Evolutionary conservation across 202 grass and related monocot species (phyloP).

Genomic region (Digitaria exilis): DNA sequence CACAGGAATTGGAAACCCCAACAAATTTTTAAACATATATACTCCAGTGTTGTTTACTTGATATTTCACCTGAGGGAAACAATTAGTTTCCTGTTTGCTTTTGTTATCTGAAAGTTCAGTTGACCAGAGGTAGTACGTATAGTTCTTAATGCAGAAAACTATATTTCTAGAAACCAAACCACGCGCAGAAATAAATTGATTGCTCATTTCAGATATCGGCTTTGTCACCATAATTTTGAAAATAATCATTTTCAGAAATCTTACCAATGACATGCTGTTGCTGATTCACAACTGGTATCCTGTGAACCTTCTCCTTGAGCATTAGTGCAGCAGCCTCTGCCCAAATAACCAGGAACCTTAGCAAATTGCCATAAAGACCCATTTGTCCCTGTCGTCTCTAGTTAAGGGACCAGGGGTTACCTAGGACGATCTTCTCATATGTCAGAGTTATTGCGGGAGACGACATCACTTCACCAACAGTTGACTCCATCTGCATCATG

Average conservation of each 20-base stretch:
- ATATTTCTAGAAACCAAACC: neutral
- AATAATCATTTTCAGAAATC: neutral
- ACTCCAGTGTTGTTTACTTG: neutral
- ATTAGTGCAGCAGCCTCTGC: slow-evolving; percentile 87
- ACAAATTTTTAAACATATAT: neutral
- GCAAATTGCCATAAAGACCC: too few relatives aligned
- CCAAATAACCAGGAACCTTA: slow-evolving; percentile 8
- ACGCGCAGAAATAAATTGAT: neutral
- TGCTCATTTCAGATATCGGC: neutral
- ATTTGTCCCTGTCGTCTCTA: neutral
- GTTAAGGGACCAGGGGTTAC: slow-evolving; percentile 38
- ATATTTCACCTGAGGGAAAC: too few relatives aligned
- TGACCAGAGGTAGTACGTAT: too few relatives aligned
- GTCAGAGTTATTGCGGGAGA: slow-evolving; percentile 72
- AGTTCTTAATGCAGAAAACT: neutral
- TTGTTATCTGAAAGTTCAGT: too few relatives aligned
- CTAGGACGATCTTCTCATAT: slow-evolving; percentile 67
- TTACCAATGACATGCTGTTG: slow-evolving; percentile 65
- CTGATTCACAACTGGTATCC: slow-evolving; percentile 74
- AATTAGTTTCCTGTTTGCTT: too few relatives aligned
- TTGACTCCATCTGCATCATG: slow-evolving; percentile 61
- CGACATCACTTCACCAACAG: slow-evolving; percentile 75
- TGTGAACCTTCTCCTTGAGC: slow-evolving; percentile 84
- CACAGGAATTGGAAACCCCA: neutral
- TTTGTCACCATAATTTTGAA: neutral